These are phyloP conservation scores for Globisporangium irregulare DNA, from an alignment of 352 stramenopile genomes.

Conservation along the genomic window DNA sequence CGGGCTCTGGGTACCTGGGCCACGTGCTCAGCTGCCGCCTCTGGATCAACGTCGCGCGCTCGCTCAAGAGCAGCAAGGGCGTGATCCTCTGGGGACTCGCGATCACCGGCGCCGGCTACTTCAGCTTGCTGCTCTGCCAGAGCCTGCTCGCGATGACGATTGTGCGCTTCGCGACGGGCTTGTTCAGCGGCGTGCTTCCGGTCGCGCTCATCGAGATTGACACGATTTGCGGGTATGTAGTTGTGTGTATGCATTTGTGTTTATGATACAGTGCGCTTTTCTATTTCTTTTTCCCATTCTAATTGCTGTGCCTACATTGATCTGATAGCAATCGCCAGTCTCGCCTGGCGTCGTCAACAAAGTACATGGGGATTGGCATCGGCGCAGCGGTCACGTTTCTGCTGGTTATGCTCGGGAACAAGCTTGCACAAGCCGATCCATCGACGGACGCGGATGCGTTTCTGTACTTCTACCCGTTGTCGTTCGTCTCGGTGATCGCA, in stretches of 20 bases:
- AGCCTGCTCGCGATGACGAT: conserved; percentile 74
- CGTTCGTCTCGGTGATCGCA: conserved; percentile 67
- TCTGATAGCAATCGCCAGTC: conserved; percentile 57
- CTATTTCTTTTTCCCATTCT: background rate
- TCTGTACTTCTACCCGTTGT: conserved; percentile 77
- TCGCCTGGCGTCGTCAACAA: conserved; percentile 52
- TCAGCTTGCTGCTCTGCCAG: conserved; percentile 75
- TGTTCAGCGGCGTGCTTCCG: conserved; percentile 71
- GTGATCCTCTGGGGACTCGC: conserved; percentile 80
- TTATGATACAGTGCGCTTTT: background rate
- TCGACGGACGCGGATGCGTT: conserved; percentile 38
- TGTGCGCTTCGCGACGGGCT: conserved; percentile 69
- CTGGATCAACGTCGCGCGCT: conserved; percentile 76
- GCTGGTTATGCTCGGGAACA: conserved; percentile 45
- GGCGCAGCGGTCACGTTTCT: conserved; percentile 47
- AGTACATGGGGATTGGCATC: conserved; percentile 63
- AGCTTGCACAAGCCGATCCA: conserved; percentile 42
- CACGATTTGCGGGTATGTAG: conserved; percentile 66
- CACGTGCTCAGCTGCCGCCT: conserved; percentile 69
- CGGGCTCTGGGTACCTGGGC: conserved; percentile 61
- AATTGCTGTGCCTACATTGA: background rate
- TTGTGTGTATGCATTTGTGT: background rate
- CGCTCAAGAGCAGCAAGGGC: conserved; percentile 73
- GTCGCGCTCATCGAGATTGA: conserved; percentile 81
- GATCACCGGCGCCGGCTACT: conserved; percentile 61